Conservation (phyloP, 129 eudicot genomes). For the Escallonia rubra region DNA sequence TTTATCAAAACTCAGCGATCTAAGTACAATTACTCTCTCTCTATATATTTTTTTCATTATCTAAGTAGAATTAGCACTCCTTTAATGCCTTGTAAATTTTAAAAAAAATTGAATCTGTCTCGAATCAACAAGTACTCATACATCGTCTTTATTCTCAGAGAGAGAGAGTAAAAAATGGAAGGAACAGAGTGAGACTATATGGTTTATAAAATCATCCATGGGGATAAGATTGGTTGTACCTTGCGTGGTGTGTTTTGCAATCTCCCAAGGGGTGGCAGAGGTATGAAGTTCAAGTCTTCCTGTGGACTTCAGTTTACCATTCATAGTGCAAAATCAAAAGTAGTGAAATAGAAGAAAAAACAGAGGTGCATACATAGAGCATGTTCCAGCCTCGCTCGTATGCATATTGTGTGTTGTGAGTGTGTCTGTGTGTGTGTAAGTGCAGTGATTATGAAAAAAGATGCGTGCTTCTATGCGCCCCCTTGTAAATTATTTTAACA, state of each 20-base stretch:
- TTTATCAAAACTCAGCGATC: too few species aligned
- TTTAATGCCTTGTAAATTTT: too few species aligned
- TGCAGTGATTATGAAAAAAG: background rate
- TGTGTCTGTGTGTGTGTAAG: background rate
- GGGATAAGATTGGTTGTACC: background rate
- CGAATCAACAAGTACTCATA: too few species aligned
- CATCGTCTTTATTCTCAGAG: too few species aligned
- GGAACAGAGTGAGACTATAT: too few species aligned
- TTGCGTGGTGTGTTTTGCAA: background rate
- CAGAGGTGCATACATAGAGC: background rate
- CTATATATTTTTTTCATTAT: too few species aligned
- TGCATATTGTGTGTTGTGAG: background rate
- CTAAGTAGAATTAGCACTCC: too few species aligned
- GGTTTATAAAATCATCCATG: background rate
- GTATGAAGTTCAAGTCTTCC: background rate
- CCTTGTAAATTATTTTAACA: background rate
- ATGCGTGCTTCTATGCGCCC: too few species aligned
- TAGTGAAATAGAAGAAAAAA: too few species aligned
- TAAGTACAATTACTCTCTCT: too few species aligned
- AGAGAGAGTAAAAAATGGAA: background rate
- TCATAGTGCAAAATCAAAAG: too few species aligned
- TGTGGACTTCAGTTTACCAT: background rate
- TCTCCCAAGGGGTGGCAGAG: background rate
- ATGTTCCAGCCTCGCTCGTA: background rate
- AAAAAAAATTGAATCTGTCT: too few species aligned